Conservation (phyloP, 2,329 filamentous ascomycete genomes). For the Phialocephala subalpina region DNA sequence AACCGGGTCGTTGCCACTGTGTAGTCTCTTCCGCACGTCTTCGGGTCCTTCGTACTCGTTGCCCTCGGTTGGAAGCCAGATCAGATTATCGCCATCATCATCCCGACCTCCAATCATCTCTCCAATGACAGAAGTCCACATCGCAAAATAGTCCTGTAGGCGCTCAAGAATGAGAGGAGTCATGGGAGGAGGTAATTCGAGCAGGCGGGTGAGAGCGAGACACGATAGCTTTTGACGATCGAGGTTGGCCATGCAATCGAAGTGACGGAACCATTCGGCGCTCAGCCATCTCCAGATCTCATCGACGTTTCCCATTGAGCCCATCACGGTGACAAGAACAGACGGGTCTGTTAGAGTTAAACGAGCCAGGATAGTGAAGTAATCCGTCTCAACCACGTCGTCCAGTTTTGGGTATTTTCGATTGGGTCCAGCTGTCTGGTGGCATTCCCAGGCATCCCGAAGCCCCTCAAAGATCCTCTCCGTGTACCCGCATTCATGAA, state of each 20-base stretch:
- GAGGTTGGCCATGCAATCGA: constrained; percentile 72
- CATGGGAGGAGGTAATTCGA: constrained; percentile 67
- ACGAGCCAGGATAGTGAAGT: constrained; percentile 83
- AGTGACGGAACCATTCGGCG: constrained; percentile 71
- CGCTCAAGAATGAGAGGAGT: constrained; percentile 61
- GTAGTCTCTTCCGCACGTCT: constrained; percentile 59
- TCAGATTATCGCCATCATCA: constrained; percentile 59
- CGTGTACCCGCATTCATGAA: constrained; percentile 70
- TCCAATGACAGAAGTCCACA: constrained; percentile 76
- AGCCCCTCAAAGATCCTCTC: constrained; percentile 70
- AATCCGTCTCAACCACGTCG: constrained; percentile 82
- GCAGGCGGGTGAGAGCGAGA: constrained; percentile 74
- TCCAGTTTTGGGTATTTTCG: constrained; percentile 73
- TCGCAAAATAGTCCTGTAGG: constrained; percentile 76
- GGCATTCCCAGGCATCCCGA: constrained; percentile 74
- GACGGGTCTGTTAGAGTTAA: constrained; percentile 78
- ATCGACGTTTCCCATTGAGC: constrained; percentile 50
- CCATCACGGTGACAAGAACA: constrained; percentile 68
- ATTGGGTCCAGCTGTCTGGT: constrained; percentile 84
- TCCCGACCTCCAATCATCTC: constrained; percentile 70
- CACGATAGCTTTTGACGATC: constrained; percentile 76
- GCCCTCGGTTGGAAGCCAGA: constrained; percentile 52
- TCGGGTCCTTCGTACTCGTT: constrained; percentile 65
- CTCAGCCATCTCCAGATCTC: constrained; percentile 67
- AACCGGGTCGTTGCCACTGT: constrained; percentile 69